Evolutionary conservation across 306 rosid species (phyloP).

Genomic region (Castanea crenata): DNA sequence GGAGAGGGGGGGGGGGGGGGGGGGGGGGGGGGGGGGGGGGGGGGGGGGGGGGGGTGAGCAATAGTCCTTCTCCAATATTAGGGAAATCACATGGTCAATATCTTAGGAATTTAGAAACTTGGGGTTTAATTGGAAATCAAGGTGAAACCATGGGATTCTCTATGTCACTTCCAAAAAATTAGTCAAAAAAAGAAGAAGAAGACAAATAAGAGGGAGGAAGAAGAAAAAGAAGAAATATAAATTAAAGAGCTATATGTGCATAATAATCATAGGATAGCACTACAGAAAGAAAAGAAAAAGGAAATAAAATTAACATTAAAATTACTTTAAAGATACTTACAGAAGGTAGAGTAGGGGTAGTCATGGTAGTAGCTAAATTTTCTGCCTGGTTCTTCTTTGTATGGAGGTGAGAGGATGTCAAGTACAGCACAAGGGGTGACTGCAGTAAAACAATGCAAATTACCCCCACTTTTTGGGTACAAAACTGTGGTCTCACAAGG

Average conservation of each 20-base stretch:
- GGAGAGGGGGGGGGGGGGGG: too few relatives aligned
- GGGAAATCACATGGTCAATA: too few relatives aligned
- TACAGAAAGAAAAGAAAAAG: not conserved
- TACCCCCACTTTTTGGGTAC: slow-evolving; percentile 78
- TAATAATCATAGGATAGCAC: not conserved
- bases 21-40: too few relatives aligned
- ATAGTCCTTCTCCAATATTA: too few relatives aligned
- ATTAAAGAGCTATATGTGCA: not conserved
- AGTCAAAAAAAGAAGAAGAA: not conserved
- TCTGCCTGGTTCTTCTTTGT: slow-evolving; percentile 72
- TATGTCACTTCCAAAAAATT: too few relatives aligned
- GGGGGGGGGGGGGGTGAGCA: too few relatives aligned
- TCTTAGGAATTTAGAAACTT: too few relatives aligned
- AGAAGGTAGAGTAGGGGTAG: slow-evolving; percentile 64
- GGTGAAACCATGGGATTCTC: too few relatives aligned
- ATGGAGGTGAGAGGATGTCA: slow-evolving; percentile 85
- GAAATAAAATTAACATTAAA: not conserved
- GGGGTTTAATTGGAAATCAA: too few relatives aligned
- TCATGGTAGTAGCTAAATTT: slow-evolving; percentile 80
- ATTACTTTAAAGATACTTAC: slow-evolving; percentile 40
- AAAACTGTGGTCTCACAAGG: slow-evolving; percentile 72
- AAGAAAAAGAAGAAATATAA: not conserved
- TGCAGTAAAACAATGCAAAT: slow-evolving; percentile 88
- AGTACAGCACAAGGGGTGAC: slow-evolving; percentile 85
- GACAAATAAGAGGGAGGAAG: not conserved